A percentile compares a stretch with the other conserved stretches of the same genome.
Evolutionary conservation across 129 eudicot species (phyloP).

Genomic region (Arctium minus): DNA sequence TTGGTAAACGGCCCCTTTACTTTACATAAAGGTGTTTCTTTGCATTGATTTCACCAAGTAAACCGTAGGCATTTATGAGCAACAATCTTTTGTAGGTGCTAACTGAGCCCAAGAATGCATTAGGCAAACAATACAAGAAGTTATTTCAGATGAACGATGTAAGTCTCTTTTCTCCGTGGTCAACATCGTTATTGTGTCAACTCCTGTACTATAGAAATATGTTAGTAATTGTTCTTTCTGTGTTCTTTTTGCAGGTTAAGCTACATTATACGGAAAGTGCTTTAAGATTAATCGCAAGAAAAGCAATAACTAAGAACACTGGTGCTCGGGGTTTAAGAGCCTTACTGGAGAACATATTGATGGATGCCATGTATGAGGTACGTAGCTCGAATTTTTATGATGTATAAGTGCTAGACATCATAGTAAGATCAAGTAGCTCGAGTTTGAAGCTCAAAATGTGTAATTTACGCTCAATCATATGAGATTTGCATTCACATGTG

Average conservation of each 20-base stretch:
- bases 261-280: slow-evolving; percentile 86
- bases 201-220: not conserved
- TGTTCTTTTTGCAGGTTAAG: slow-evolving; percentile 51
- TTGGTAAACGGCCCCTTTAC: not conserved
- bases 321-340: slow-evolving; percentile 98
- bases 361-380: slow-evolving; percentile 99
- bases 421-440: not conserved
- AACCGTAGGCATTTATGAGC: not conserved
- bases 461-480: not conserved
- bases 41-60: not conserved
- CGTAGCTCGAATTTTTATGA: not conserved
- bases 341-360: slow-evolving; percentile 76
- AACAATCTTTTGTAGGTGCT: slow-evolving; percentile 58
- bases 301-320: slow-evolving; percentile 85
- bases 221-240: not conserved
- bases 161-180: slow-evolving; percentile 20
- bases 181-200: not conserved
- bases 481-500: not conserved
- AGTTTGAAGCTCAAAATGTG: not conserved
- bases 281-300: slow-evolving; percentile 73
- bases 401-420: too few relatives aligned
- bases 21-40: not conserved
- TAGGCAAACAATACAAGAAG: slow-evolving; percentile 96
- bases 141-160: slow-evolving; percentile 96
- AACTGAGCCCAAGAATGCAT: slow-evolving; percentile 92